Evolutionary conservation across 2,329 filamentous ascomycete genomes (phyloP), one percentile per base, ranked within the genome.

Genomic region (Ceratocystis alfenasii): DNA sequence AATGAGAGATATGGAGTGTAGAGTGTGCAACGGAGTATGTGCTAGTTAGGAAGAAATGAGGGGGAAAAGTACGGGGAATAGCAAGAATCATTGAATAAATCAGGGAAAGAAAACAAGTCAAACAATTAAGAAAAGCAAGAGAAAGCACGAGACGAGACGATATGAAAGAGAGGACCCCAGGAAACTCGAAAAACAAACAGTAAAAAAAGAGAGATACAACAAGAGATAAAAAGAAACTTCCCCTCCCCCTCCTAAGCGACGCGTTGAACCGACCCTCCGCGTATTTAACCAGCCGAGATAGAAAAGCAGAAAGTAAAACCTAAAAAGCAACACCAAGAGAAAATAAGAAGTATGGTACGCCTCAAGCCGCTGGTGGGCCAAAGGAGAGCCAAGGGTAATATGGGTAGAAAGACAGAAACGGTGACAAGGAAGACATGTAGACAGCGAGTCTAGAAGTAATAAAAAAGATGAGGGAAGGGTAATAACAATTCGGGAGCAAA

Each of bases 361-460:
- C 22, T 25, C 48, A 20, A 4, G 28, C n/a, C 17, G 25, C 53
- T 12, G 3, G 17, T 17, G 6, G 28, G 28, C 53, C 17, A 33
- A 17, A 4, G 28, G 53, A 57, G 53, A 60, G 25, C 33, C 33
- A 36, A 41, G 10, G 10, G 20, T 8, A 33, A 10, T 4, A 62
- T 22, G 36, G 5, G 41, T 10, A 30, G 44, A 48, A 25, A 62
- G n/a, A 41, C 45, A 41, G 6, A 22, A 20, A 46, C 44, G 17
- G 59, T 10, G 33, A 45, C 10, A 15, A 20, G 22, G 22, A 62
- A 15, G n/a, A 41, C 36, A 15, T 41, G 36, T 30, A 63, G 45
- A 65, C 55, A 61, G 53, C 17, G 36, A 61, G 60, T 60, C 53
- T 20, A 17, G 33, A 8, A 59, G 55, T 59, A 48, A 62, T 61